Base-by-base conservation (phyloP, 768 basidiomycete species). In the Suillus cothurnatus region DNA sequence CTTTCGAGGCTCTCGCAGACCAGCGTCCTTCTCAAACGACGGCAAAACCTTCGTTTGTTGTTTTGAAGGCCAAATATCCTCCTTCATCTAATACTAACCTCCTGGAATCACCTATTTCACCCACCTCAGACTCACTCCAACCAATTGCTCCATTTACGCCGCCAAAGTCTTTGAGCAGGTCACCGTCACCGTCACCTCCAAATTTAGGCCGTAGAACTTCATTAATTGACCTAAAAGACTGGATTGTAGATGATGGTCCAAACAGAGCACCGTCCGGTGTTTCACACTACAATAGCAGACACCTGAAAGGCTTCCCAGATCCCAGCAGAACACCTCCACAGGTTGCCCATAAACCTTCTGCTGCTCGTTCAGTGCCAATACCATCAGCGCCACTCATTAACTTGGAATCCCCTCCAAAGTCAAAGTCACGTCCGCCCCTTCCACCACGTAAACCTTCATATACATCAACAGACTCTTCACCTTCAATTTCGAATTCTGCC, bases 161-260 rank as follows among this genome's bases (percentile, higher is more conserved):
- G 4, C 69, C 71, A 19, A 50, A 67, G 39, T 63, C 67, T 23
- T 64, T 70, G 62, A 70, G 47, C 53, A 66, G 68, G 56, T 77
- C 76, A 47, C 67, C 68, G 39, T 85, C 86, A 2, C 80, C 84
- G 5, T 85, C 86, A 0, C 82, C 85, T 0, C 80, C 82, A 14
- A 71, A 68, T 43, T 65, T 78, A 36, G 66, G 68, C 52, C 78
- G 82, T 39, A 88, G 84, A 71, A 80, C 86, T 0, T 90, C 90
- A 41, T 79, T 90, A 61, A 85, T 91, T 68, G 90, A 92, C 76
- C 80, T 92, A 64, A 84, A 84, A 64, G 90, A 92, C 74, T 91
- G 90, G 89, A 83, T 90, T 61, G 79, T 90, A 62, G 89, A 88
- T 57, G 87, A 88, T 67, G 86, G 84, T 12, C 81, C 84, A 28